phyloP scores from a whole-genome alignment of 208 protist species.

The Strigomonas culicis region DNA sequence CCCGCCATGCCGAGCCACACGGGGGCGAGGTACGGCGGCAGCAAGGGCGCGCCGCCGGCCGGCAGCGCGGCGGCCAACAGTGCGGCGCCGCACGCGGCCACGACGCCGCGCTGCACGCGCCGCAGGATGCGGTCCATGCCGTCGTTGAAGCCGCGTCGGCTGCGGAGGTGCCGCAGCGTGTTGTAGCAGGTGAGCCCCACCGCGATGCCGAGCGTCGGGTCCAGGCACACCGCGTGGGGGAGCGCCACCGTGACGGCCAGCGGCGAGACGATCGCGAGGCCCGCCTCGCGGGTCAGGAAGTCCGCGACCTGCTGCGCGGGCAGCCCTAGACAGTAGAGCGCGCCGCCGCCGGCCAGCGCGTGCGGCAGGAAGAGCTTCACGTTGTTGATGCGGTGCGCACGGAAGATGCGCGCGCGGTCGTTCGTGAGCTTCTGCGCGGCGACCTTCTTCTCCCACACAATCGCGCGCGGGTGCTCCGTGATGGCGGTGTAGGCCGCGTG shows the following conservation, averaged over 20 bases:
- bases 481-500: constrained; percentile 54
- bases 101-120: too few species aligned
- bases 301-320: constrained; percentile 52
- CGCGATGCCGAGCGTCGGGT: constrained; percentile 60
- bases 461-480: constrained; percentile 67
- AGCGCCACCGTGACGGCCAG: constrained; percentile 16
- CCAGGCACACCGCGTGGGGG: constrained; percentile 22
- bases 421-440: constrained; percentile 79
- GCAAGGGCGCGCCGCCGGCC: constrained; percentile 25
- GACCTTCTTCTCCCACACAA: constrained; percentile 80
- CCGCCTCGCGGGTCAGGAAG: constrained; percentile 33
- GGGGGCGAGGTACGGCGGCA: constrained; percentile 64
- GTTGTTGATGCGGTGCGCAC: constrained; percentile 70
- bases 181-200: constrained; percentile 53
- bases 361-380: constrained; percentile 62
- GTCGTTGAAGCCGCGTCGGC: constrained; percentile 66
- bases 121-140: constrained; percentile 26
- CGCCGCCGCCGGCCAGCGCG: constrained; percentile 12
- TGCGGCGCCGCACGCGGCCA: too few species aligned
- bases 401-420: constrained; percentile 79
- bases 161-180: constrained; percentile 39
- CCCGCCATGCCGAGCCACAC: constrained; percentile 75
- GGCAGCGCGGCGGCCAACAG: not conserved
- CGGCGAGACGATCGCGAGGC: constrained; percentile 21
- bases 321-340: constrained; percentile 50